Percentiles rank a stretch among this genome's conserved stretches.
These are phyloP conservation scores for Mycena rebaudengoi DNA, from an alignment of 768 basidiomycete genomes.

Conservation along the genomic window DNA sequence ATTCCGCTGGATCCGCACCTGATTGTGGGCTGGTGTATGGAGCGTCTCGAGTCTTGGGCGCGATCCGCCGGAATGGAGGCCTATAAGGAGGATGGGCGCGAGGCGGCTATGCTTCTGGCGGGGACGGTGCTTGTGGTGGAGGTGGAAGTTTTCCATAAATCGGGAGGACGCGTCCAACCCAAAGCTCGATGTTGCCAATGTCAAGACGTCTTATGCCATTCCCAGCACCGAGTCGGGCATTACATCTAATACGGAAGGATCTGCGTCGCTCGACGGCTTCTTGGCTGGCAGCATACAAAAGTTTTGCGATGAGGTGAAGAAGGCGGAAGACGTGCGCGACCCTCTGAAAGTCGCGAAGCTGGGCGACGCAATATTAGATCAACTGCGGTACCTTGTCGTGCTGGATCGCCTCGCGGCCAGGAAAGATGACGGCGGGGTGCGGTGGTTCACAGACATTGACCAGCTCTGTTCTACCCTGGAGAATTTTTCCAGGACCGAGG, in stretches of 20 bases:
- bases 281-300: constrained; percentile 61
- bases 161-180: constrained; percentile 46
- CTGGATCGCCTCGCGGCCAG: constrained; percentile 72
- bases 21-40: constrained; percentile 65
- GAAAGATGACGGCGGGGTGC: constrained; percentile 68
- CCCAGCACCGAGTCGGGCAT: constrained; percentile 48
- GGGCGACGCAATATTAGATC: constrained; percentile 57
- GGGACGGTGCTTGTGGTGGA: constrained; percentile 87
- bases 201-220: constrained; percentile 81
- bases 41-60: constrained; percentile 69
- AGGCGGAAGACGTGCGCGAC: constrained; percentile 57
- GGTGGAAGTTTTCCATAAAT: constrained; percentile 67
- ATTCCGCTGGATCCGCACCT: constrained; percentile 58
- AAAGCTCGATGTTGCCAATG: constrained; percentile 55
- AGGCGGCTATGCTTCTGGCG: constrained; percentile 67
- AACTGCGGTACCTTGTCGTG: constrained; percentile 75
- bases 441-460: constrained; percentile 80
- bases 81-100: constrained; percentile 68
- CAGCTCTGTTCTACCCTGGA: constrained; percentile 58
- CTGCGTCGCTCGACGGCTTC: constrained; percentile 69
- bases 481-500: constrained; percentile 61
- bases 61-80: constrained; percentile 75
- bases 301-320: constrained; percentile 70
- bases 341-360: constrained; percentile 60
- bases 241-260: constrained; percentile 55